A percentile compares a stretch with the other conserved stretches of the same genome.
Evolutionary conservation across 257 asterid genomes (phyloP).

Genomic region (Plantago ovata): DNA sequence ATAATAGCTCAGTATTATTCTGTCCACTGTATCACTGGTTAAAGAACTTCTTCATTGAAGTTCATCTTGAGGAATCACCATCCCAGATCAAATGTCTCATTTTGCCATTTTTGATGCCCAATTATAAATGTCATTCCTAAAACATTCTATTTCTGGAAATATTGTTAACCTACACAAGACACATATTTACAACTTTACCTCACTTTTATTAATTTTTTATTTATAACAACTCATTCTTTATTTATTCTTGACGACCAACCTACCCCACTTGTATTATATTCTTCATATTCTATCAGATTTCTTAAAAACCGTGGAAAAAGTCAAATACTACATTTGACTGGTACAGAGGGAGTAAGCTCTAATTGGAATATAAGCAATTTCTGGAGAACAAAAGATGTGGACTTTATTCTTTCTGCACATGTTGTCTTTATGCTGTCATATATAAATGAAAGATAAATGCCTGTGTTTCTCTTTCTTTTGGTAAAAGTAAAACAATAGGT

Average conservation of each 20-base stretch:
- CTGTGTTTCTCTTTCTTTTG: conserved; percentile 16
- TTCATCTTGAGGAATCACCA: neutral
- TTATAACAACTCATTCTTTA: too few species aligned
- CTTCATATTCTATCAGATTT: too few species aligned
- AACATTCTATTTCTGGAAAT: too few species aligned
- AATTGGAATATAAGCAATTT: neutral
- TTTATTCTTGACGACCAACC: too few species aligned
- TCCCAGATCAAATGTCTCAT: neutral
- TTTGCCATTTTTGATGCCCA: neutral
- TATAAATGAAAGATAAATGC: conserved; percentile 16
- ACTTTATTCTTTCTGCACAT: conserved; percentile 14
- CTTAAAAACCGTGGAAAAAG: too few species aligned
- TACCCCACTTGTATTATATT: too few species aligned
- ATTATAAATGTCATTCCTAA: too few species aligned
- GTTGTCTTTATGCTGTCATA: conserved; percentile 18
- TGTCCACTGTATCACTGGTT: neutral
- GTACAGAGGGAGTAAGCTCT: neutral
- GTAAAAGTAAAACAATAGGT: conserved; percentile 7
- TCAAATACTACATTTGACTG: too few species aligned
- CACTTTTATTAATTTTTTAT: too few species aligned
- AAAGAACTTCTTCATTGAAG: neutral
- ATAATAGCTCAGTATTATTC: neutral
- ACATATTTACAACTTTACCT: too few species aligned
- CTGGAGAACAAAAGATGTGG: conserved; percentile 11
- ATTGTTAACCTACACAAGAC: too few species aligned